Evolutionary conservation across 2,329 filamentous ascomycete species (phyloP), one percentile per base, ranked within the genome.

Genomic region (Apiospora saccharicola): DNA sequence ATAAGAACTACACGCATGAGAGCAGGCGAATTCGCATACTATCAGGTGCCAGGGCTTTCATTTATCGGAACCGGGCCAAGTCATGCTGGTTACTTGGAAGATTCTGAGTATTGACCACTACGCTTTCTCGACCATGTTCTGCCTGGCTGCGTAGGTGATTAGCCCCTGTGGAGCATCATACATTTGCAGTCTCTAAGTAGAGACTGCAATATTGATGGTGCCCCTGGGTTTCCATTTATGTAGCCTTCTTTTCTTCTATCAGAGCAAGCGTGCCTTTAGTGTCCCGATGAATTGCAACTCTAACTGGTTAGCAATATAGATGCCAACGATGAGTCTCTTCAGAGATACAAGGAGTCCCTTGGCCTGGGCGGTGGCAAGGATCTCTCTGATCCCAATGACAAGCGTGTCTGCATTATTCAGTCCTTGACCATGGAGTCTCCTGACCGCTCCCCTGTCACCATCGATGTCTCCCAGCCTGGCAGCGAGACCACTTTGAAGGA

Each of bases 341-440:
- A 97, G 85, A 93, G 96, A 80, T 99, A 97, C 93, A 99, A 99
- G 88, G 90, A 96, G 80, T 98, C 96, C 16, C 92, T 99, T 74
- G 96, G 96, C 77, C 91, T 98, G 73, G 90, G 91, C 75, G 91
- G 90, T 77, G 92, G 93, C 80, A 90, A 88, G 68, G 89, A 92
- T 78, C 89, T 94, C 73, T 93, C 91, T 72, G 90, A 95, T 81
- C 90, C 93, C 78, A 94, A 88, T 81, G 96, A 98, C 81, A 91
- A 93, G 68, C 93, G 96, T 78, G 94, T 94, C 81, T 97, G 95
- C 86, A 95, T 98, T 85, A 98, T 98, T 85, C 90, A 94, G 79
- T 93, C 94, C 72, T 92, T 99, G 71, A 92, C 94, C 74, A 92
- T 99, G 85, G 93, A 98, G 81, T 91, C 95, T 46, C 89, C 92